Evolutionary conservation across 257 asterid species (phyloP).

Genomic region (Mentha longifolia): DNA sequence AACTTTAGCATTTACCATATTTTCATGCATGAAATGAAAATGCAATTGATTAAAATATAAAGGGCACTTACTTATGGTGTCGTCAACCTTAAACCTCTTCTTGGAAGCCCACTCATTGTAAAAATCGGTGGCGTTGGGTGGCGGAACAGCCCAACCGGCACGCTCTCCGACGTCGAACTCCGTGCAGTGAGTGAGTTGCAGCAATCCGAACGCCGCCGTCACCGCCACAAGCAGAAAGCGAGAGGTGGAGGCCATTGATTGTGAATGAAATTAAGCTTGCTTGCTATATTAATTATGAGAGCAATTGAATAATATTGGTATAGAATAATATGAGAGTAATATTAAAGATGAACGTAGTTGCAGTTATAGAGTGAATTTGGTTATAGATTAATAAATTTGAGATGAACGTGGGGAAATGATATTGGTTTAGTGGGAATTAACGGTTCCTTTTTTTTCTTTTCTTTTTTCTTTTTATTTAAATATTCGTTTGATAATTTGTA

Average conservation of each 20-base stretch:
- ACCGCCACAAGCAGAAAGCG: slow-evolving; percentile 26
- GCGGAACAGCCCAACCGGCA: slow-evolving; percentile 68
- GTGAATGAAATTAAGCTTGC: background rate
- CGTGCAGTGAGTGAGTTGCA: slow-evolving; percentile 33
- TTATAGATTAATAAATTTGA: background rate
- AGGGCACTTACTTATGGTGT: slow-evolving; percentile 59
- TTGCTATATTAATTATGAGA: background rate
- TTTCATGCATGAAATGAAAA: background rate
- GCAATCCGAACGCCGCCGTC: background rate
- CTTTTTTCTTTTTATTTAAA: too few species aligned
- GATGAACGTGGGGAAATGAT: slow-evolving; percentile 36
- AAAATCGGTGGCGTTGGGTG: slow-evolving; percentile 38
- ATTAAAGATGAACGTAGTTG: slow-evolving; percentile 1
- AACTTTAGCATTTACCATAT: too few species aligned
- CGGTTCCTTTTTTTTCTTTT: slow-evolving; percentile 14
- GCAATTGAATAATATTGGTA: background rate
- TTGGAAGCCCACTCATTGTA: slow-evolving; percentile 73
- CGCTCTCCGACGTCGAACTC: slow-evolving; percentile 64
- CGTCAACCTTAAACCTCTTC: slow-evolving; percentile 60
- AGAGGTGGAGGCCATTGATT: slow-evolving; percentile 30
- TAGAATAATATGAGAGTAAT: background rate
- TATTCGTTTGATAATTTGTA: too few species aligned
- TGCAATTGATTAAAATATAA: background rate
- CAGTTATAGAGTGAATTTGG: slow-evolving; percentile 19
- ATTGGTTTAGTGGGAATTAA: slow-evolving; percentile 43